phyloP scores from a whole-genome alignment of 768 basidiomycete genomes.

The Pleurotus citrinopileatus region DNA sequence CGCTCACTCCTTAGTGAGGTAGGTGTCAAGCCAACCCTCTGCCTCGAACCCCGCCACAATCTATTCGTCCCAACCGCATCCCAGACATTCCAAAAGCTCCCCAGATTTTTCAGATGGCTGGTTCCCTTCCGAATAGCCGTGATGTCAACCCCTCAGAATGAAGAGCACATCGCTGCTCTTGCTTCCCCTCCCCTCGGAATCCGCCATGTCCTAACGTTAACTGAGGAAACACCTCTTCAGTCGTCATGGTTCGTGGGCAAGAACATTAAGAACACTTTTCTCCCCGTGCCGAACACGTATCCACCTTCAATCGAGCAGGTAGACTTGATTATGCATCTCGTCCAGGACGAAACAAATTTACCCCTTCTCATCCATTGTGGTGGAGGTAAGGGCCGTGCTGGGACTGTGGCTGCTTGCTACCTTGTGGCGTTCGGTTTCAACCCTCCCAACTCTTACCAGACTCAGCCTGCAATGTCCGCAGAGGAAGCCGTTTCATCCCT shows the following conservation, averaged over 20 bases:
- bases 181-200: constrained; percentile 47
- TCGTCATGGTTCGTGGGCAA: constrained; percentile 44
- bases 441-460: constrained; percentile 33
- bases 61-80: constrained; percentile 32
- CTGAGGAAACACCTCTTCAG: constrained; percentile 51
- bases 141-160: constrained; percentile 55
- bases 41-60: constrained; percentile 37
- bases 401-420: constrained; percentile 60
- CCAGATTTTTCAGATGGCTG: constrained; percentile 63
- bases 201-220: constrained; percentile 56
- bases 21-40: constrained; percentile 32
- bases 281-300: constrained; percentile 51
- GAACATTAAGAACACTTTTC: constrained; percentile 48
- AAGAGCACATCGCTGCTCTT: constrained; percentile 46
- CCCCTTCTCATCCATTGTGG: constrained; percentile 60
- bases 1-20: constrained; percentile 30
- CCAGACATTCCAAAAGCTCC: constrained; percentile 35
- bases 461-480: constrained; percentile 47
- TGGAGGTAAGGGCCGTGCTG: constrained; percentile 61
- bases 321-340: constrained; percentile 49
- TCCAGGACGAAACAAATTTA: constrained; percentile 40
- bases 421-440: constrained; percentile 55
- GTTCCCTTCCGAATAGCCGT: constrained; percentile 55
- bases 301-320: constrained; percentile 60
- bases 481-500: constrained; percentile 44